Evolutionary conservation across 495 filamentous ascomycete species (phyloP), one percentile per base, ranked within the genome.

Genomic region (Cetradonia linearis): DNA sequence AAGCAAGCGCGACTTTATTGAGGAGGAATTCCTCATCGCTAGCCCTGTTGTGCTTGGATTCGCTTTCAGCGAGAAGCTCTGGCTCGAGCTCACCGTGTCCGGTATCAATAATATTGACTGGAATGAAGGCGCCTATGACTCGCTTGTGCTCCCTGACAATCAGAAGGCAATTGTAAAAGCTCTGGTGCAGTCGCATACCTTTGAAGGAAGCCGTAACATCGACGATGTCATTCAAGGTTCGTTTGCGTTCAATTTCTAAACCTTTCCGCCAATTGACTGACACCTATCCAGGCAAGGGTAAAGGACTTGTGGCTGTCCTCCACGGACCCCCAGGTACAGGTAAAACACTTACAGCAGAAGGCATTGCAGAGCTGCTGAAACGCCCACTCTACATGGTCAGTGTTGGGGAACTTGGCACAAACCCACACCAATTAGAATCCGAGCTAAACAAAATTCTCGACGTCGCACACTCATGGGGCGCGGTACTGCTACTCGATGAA

Each of bases 1-100:
- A 18, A 67, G 72, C 20, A 72, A 73, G 30, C 73, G 77, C 9
- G 79, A 81, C 30, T 93, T 94, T 70, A 87, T 78, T 1, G 89
- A 93, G 55, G 88, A 92, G 63, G 88, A 96, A 67, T 84, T 93
- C 28, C 78, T 95, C 16, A 87, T 93, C 42, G 84, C 89, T n/a
- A 89, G 85, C n/a, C 89, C 91, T 0, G 87, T 95, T 5, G 87
- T 93, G 0, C 78, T 93, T n/a, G 91, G 91, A n/a, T 96, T 94
- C 66, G 83, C 88, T 11, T 95, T 96, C 69, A 82, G 78, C 27
- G 89, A 95, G 70, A 95, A 95, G 74, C 74, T 89, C 2, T 96
- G 91, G 91, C 80, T 95, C 1, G 89, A 95, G 71, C 94, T 95
- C 66, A 85, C 83, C 25, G 83, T 96, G 50, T 89, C 86, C 0